These are phyloP conservation scores for Diversispora epigaea DNA, from an alignment of 192 early-diverging fungal species.

Conservation along the genomic window DNA sequence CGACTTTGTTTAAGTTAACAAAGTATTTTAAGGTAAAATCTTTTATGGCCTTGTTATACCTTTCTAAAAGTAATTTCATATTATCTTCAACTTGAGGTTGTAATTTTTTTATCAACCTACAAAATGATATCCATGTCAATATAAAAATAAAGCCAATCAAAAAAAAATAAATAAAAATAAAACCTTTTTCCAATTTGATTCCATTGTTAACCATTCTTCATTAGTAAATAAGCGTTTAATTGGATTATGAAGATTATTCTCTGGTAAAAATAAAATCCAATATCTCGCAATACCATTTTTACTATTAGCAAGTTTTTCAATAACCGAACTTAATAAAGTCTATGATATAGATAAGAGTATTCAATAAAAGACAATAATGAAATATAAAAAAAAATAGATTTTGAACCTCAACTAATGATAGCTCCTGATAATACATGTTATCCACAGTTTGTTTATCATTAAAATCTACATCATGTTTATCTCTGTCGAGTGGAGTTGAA, in stretches of 20 bases:
- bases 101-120: slow-evolving; percentile 28
- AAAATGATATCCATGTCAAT: slow-evolving; percentile 7
- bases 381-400: slow-evolving; percentile 34
- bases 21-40: slow-evolving; percentile 18
- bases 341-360: slow-evolving; percentile 28
- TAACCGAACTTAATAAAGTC: slow-evolving; percentile 33
- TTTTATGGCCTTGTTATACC: no score
- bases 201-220: no score
- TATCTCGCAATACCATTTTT: no score
- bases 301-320: slow-evolving; percentile 27
- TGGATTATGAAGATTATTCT: no score
- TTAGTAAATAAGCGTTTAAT: no score
- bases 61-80: slow-evolving; percentile 20
- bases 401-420: slow-evolving; percentile 30
- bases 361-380: slow-evolving; percentile 34
- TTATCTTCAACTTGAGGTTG: slow-evolving; percentile 28
- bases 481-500: slow-evolving; percentile 25
- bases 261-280: no score
- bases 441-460: slow-evolving; percentile 25
- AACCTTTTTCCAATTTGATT: not conserved
- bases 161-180: no score
- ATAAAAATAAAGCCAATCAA: no score
- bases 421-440: slow-evolving; percentile 33
- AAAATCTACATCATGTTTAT: slow-evolving; percentile 31
- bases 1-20: slow-evolving; percentile 28